A percentile compares a stretch with the other conserved stretches of the same genome.
These are phyloP conservation scores for Suhomyces xylopsoci DNA, from an alignment of 805 yeast genomes.

Conservation along the genomic window DNA sequence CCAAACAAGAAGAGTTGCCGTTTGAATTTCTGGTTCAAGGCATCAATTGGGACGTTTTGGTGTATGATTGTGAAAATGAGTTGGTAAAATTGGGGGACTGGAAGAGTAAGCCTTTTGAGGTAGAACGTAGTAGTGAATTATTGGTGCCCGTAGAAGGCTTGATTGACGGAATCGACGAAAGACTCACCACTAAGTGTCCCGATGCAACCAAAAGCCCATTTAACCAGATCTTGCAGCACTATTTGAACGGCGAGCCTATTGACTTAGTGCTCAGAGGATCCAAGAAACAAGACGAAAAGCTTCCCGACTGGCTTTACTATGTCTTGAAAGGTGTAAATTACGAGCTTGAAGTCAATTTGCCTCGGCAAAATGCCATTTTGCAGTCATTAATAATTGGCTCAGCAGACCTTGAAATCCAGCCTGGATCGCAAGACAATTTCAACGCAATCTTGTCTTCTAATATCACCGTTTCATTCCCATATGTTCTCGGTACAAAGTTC, in stretches of 20 bases:
- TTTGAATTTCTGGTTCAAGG: slow-evolving; percentile 15
- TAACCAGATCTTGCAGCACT: slow-evolving; percentile 17
- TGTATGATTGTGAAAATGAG: slow-evolving; percentile 23
- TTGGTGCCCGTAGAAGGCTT: slow-evolving; percentile 17
- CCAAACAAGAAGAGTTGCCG: slow-evolving; percentile 12
- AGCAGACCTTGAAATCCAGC: background rate
- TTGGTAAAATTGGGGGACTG: slow-evolving; percentile 23
- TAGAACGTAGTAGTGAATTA: slow-evolving; percentile 14
- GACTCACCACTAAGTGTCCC: slow-evolving; percentile 17
- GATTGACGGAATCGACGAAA: slow-evolving; percentile 17
- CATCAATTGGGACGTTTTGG: slow-evolving; percentile 26
- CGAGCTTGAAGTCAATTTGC: slow-evolving; percentile 13
- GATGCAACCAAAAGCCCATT: slow-evolving; percentile 17
- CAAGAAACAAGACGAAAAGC: slow-evolving; percentile 5
- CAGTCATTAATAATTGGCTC: background rate
- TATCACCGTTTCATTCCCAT: slow-evolving; percentile 2
- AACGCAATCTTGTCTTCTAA: slow-evolving; percentile 5
- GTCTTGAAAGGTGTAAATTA: slow-evolving; percentile 12
- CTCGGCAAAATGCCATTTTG: slow-evolving; percentile 4
- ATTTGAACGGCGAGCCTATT: slow-evolving; percentile 16
- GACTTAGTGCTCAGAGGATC: slow-evolving; percentile 17
- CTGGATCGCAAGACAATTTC: background rate
- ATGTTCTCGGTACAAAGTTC: slow-evolving; percentile 2
- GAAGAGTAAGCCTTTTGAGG: slow-evolving; percentile 11
- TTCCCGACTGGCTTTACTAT: slow-evolving; percentile 27